Evolutionary conservation across 2,329 filamentous ascomycete genomes (phyloP), one percentile per base, ranked within the genome.

Genomic region (Neonectria hederae): DNA sequence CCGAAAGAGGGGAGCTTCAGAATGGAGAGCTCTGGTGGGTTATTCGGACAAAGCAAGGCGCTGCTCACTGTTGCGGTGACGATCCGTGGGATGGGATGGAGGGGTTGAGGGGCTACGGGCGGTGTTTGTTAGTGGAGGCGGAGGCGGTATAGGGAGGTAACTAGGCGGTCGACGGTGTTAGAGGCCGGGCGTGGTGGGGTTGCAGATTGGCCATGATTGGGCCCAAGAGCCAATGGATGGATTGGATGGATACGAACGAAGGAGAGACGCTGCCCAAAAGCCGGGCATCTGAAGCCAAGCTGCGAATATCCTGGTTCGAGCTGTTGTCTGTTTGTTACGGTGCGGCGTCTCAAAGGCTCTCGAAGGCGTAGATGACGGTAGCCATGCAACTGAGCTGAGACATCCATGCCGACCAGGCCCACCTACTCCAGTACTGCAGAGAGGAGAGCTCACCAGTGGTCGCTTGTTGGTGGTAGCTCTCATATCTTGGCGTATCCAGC

Each of bases 11-110:
- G 68, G 69, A 72, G 71, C 63, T 72, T 67, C 28, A 58, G 62
- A 54, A 49, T 54, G 48, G 57, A 59, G 61, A 60, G 63, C 63
- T 59, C 54, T 56, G 66, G 55, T 46, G 49, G 69, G 70, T 64
- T 68, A 38, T 38, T 38, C 35, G 35, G 35, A 58, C 46, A 49
- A n/a, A 49, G 24, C 46, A 49, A 26, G 11, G 17, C 14, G 17
- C 17, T 40, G n/a, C 38, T 21, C 38, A 42, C 48, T 21, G 28
- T 74, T 72, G 71, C 74, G 75, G 75, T 77, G 74, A 76, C 72
- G 72, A 75, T 77, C 14, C 35, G 5, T 38, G 35, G 35, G 35
- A 38, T n/a, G 35, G 71, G 75, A 42, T 21, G 38, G 38, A 42
- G 38, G 38, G 38, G 38, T 21, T 21, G n/a, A 77, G 75, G 75